These are phyloP conservation scores for Dioscorea cayenensis DNA, from an alignment of 116 monocot species.

Conservation along the genomic window DNA sequence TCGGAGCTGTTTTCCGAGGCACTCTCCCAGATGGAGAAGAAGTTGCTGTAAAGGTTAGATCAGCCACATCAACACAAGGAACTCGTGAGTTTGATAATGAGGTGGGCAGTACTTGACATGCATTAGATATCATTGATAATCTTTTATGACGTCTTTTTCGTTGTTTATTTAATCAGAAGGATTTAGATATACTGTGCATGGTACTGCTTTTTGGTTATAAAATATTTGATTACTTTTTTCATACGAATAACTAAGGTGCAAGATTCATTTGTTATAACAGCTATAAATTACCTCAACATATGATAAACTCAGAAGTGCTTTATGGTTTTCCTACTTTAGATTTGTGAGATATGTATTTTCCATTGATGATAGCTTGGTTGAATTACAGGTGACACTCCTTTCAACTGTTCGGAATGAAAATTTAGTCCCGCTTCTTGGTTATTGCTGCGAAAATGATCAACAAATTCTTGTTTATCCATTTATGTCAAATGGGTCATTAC, in stretches of 20 bases:
- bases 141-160: neutral
- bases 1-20: constrained; percentile 59
- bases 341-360: too few relatives aligned
- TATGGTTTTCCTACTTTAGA: too few relatives aligned
- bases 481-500: constrained; percentile 68
- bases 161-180: too few relatives aligned
- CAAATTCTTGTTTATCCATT: constrained; percentile 64
- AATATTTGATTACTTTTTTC: too few relatives aligned
- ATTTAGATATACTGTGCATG: too few relatives aligned
- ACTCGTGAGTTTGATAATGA: constrained; percentile 70
- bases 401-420: constrained; percentile 51
- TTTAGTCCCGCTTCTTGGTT: constrained; percentile 63
- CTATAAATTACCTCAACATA: too few relatives aligned
- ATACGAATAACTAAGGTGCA: too few relatives aligned
- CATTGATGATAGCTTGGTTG: neutral
- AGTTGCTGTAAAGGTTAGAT: constrained; percentile 66
- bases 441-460: constrained; percentile 65
- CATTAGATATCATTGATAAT: neutral
- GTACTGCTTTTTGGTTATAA: too few relatives aligned
- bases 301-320: too few relatives aligned
- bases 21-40: constrained; percentile 48
- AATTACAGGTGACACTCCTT: constrained; percentile 43
- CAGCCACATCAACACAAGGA: constrained; percentile 54
- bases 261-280: too few relatives aligned
- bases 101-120: constrained; percentile 15